Conservation (phyloP, 108 stramenopile species). For the Nitzschia sp. region DNA sequence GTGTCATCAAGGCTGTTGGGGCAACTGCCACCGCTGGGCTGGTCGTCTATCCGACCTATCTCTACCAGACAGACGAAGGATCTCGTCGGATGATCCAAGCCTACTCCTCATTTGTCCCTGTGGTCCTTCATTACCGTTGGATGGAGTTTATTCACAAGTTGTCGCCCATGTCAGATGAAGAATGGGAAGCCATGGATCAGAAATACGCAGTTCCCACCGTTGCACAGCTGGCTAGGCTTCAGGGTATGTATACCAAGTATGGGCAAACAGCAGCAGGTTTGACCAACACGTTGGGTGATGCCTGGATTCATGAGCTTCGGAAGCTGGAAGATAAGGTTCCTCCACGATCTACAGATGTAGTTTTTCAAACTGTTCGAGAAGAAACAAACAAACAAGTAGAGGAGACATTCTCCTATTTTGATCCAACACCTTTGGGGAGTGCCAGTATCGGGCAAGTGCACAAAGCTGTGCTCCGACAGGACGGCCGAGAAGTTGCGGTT, state of each 20-base stretch:
- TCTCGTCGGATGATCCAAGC: slow-evolving; percentile 32
- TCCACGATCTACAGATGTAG: slow-evolving; percentile 48
- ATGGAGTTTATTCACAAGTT: slow-evolving; percentile 25
- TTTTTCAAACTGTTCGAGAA: slow-evolving; percentile 63
- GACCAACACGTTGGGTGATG: slow-evolving; percentile 35
- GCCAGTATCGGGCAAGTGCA: slow-evolving; percentile 98
- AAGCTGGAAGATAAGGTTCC: slow-evolving; percentile 82
- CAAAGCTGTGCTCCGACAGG: slow-evolving; percentile 57
- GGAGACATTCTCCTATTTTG: slow-evolving; percentile 74
- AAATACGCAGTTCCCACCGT: slow-evolving; percentile 32
- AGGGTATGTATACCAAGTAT: slow-evolving; percentile 46
- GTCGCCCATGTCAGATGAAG: slow-evolving; percentile 10
- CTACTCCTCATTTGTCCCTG: slow-evolving; percentile 38
- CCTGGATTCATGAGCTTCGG: slow-evolving; percentile 53
- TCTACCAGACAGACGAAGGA: slow-evolving; percentile 39
- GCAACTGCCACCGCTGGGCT: neutral
- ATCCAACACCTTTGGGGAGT: slow-evolving; percentile 90
- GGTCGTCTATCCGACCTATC: slow-evolving; percentile 21
- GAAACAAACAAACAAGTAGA: slow-evolving; percentile 41
- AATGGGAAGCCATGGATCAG: slow-evolving; percentile 38
- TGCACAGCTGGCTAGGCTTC: slow-evolving; percentile 18
- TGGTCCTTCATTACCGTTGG: slow-evolving; percentile 36
- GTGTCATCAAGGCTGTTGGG: neutral
- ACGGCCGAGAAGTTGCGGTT: slow-evolving; percentile 73
- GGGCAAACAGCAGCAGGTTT: slow-evolving; percentile 45